Evolutionary conservation across 257 asterid genomes (phyloP).

Genomic region (Pogostemon cablin): DNA sequence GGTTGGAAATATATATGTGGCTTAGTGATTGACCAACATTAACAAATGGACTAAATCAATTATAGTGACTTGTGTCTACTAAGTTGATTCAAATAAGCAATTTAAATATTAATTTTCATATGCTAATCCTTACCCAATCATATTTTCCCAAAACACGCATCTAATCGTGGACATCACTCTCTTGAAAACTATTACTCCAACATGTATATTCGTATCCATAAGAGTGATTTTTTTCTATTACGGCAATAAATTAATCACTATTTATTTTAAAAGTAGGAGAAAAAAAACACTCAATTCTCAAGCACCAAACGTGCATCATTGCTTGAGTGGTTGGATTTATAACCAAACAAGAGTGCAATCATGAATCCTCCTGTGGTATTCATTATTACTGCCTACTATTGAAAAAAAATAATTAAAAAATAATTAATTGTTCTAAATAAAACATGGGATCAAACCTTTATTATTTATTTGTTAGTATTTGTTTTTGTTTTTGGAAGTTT

Average conservation of each 20-base stretch:
- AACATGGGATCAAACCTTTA: background rate
- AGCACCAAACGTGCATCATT: constrained; percentile 39
- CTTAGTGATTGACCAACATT: constrained; percentile 24
- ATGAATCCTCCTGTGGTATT: constrained; percentile 37
- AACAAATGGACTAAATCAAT: constrained; percentile 7
- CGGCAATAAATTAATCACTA: background rate
- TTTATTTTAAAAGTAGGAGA: background rate
- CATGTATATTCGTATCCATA: background rate
- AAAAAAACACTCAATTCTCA: constrained; percentile 19
- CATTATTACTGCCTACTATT: constrained; percentile 44
- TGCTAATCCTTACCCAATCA: background rate
- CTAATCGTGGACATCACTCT: background rate
- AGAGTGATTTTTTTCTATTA: background rate
- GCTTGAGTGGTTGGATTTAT: constrained; percentile 29
- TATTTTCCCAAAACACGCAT: background rate
- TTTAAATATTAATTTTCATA: background rate
- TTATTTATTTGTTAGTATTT: no score
- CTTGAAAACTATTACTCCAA: background rate
- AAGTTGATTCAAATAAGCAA: constrained; percentile 1
- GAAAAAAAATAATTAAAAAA: background rate
- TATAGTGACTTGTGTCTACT: constrained; percentile 5
- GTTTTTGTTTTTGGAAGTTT: background rate
- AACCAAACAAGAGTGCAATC: constrained; percentile 32
- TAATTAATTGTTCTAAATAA: background rate
- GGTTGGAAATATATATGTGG: constrained; percentile 19